Evolutionary conservation across 306 rosid species (phyloP).

Genomic region (Vachellia pachyceras): DNA sequence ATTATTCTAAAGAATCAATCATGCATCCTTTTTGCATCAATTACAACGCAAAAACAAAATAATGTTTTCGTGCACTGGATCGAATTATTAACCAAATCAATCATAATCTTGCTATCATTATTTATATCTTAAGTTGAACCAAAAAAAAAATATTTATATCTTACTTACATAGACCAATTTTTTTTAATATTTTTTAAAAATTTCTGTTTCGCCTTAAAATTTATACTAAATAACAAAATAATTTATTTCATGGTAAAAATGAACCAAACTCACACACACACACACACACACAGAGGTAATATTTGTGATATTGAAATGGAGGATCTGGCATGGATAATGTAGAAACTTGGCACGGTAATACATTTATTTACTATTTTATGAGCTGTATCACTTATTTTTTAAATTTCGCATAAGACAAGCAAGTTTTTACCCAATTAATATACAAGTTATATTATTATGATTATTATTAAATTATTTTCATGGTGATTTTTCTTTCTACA

Average conservation of each 20-base stretch:
- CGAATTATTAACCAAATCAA: background rate
- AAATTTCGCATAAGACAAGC: too few relatives aligned
- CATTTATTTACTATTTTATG: background rate
- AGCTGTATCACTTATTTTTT: background rate
- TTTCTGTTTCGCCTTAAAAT: background rate
- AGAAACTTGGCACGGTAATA: background rate
- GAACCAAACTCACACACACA: background rate
- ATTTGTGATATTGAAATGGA: too few relatives aligned
- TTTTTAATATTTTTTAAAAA: background rate
- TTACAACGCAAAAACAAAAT: background rate
- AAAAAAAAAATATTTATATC: too few relatives aligned
- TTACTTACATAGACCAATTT: background rate
- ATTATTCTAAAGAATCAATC: background rate
- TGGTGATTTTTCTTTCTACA: background rate
- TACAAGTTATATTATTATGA: too few relatives aligned
- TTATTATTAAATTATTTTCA: too few relatives aligned
- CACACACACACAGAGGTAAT: too few relatives aligned
- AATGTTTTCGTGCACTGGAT: background rate
- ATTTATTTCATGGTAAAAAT: background rate
- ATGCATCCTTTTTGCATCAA: background rate
- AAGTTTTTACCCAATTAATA: too few relatives aligned
- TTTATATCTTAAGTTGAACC: background rate
- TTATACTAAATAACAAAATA: background rate
- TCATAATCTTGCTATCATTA: background rate
- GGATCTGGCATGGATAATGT: too few relatives aligned